Conservation (phyloP, 768 basidiomycete species). For the Kwoniella bestiolae region DNA sequence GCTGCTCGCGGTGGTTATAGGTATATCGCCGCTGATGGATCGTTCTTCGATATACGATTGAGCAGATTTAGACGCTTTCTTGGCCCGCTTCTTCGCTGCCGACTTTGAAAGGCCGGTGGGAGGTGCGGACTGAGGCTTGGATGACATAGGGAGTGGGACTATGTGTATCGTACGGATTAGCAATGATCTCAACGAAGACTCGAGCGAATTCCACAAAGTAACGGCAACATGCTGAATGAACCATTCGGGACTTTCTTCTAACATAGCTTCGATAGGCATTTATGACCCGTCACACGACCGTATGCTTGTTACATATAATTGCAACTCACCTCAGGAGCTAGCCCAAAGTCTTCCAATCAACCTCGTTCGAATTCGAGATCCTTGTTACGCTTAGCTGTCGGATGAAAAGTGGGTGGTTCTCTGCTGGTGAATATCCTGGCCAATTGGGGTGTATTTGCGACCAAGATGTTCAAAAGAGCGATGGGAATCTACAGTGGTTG, state of each 20-base stretch:
- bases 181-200: background rate
- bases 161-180: background rate
- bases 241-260: background rate
- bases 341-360: constrained; percentile 30
- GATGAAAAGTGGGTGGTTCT: background rate
- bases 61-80: constrained; percentile 42
- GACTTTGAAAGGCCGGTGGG: constrained; percentile 46
- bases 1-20: constrained; percentile 6
- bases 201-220: background rate
- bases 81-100: constrained; percentile 51
- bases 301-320: background rate
- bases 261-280: background rate
- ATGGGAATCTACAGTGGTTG: background rate
- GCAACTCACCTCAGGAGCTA: constrained; percentile 20
- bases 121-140: constrained; percentile 32
- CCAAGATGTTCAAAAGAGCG: background rate
- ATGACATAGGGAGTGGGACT: constrained; percentile 39
- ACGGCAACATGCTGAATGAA: background rate
- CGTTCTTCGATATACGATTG: background rate
- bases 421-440: background rate
- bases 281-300: background rate
- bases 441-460: background rate
- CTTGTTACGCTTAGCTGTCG: constrained; percentile 3
- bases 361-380: constrained; percentile 19
- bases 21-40: constrained; percentile 20